Evolutionary conservation across 1,139 yeast genomes (phyloP).

Genomic region (Blastobotrys serpentis): DNA sequence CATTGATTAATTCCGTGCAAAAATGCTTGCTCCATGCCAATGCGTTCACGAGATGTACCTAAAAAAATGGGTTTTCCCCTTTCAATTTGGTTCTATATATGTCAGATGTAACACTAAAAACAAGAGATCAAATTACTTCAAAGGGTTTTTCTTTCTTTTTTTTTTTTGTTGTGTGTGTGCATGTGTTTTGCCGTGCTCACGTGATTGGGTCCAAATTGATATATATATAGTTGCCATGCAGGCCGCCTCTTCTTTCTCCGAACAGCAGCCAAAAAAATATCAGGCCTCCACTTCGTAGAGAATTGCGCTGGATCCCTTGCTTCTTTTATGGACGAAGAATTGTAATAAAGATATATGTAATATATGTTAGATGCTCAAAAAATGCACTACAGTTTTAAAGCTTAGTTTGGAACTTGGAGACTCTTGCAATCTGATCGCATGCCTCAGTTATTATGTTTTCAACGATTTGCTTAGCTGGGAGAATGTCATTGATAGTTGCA

Average conservation of each 20-base stretch:
- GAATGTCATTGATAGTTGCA: conserved; percentile 28
- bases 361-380: too few species aligned
- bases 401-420: conserved; percentile 14
- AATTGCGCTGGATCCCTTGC: too few species aligned
- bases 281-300: too few species aligned
- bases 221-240: neutral
- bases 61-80: neutral
- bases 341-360: too few species aligned
- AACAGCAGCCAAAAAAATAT: too few species aligned
- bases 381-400: conserved; percentile 9
- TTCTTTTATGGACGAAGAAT: too few species aligned
- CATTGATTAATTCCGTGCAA: neutral
- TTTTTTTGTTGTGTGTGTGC: neutral
- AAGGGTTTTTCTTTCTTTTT: neutral
- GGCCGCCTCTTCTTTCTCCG: neutral
- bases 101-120: neutral
- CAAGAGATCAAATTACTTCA: neutral
- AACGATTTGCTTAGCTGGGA: conserved; percentile 32
- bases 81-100: too few species aligned
- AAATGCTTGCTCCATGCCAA: too few species aligned
- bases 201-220: too few species aligned
- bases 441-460: conserved; percentile 32
- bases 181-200: neutral
- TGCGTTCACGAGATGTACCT: too few species aligned
- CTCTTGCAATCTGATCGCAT: conserved; percentile 15